Base-by-base conservation (phyloP, 2,329 filamentous ascomycete species). In the Aspergillus sp. region DNA sequence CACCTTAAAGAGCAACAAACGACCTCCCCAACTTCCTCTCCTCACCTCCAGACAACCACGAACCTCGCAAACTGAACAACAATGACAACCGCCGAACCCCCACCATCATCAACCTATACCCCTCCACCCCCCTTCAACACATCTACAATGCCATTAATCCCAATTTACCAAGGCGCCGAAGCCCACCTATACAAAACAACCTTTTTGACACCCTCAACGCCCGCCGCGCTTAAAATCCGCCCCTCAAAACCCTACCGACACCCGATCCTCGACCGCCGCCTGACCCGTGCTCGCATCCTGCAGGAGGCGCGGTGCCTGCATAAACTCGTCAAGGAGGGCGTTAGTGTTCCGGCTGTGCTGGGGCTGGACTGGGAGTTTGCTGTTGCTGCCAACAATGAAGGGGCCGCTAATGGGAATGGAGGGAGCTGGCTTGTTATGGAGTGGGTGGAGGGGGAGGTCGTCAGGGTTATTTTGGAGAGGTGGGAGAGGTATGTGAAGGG, bases 91-190 rank as follows among this genome's bases (percentile, higher is more conserved):
- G 43, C 50, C 47, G 38, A 34, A 23, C 55, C 55, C 38, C 47
- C 19, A 38, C 48, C 43, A 38, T 61, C 57, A 49, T 19, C 50
- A 61, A 9, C 22, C 49, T 72, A 74, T 45, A 71, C 67, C 47
- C 73, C 74, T 7, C 77, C 75, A 7, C 65, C 71, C 67, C 87
- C 91, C 64, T 89, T 89, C 43, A 77, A 82, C 38, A 84, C 89
- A 68, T 89, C 53, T 11, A 81, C 85, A 64, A 81, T 86, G 68
- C 78, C 85, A 53, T 87, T 92, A 65, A 77, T 75, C 53, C 90
- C 97, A 72, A 87, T 98, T 69, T 89, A 92, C 60, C 95, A 98
- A 84, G 95, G 95, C 79, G 95, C 95, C 74, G 95, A 99, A 86
- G 93, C 92, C 63, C 92, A 94, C 67, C 87, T 99, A 74, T 98